Evolutionary conservation across 2,329 filamentous ascomycete species (phyloP), one percentile per base, ranked within the genome.

Genomic region (Helotiales sp.): DNA sequence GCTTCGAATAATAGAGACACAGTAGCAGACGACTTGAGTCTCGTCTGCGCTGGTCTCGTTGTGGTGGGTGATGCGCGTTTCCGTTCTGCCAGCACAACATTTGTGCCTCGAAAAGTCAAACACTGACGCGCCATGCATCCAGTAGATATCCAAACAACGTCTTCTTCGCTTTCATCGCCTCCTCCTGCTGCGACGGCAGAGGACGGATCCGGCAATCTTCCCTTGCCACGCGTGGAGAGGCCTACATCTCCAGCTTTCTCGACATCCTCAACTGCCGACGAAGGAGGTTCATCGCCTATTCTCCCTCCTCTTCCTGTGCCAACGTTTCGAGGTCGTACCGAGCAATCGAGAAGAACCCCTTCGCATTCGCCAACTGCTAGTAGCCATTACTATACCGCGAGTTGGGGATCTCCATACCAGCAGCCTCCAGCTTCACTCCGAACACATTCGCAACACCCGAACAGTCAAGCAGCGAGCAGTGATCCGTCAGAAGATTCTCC

Each of bases 351-450:
- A 70, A 84, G 80, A n/a, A 81, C 72, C 22, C 66, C 70, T 5
- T 73, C 83, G 44, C 58, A 55, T 22, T 57, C 63, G 34, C 57
- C 56, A 47, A 66, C 65, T 24, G 66, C 67, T 13, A 67, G 77
- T 79, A 64, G 69, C 69, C 60, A 71, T 60, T 85, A 82, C 72
- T 80, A 81, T 60, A 95, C 91, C 47, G 88, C 91, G 49, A 93
- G 88, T 72, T 96, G 93, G 92, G 93, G 93, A 56, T 96, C 92
- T 54, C 93, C 93, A 22, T 96, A 96, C 75, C 87, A 89, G 55
- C 81, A 81, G 61, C 82, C 87, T 12, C 88, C 83, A 57, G 46
- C 74, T 80, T 59, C 75, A 80, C 49, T 50, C 7, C 53, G 59
- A 17, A 52, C 58, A 17, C 58, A 54, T 25, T 66, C 64, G 2